These are phyloP conservation scores for Chaetoceros tenuissimus DNA, from an alignment of 108 stramenopile genomes.

Conservation along the genomic window DNA sequence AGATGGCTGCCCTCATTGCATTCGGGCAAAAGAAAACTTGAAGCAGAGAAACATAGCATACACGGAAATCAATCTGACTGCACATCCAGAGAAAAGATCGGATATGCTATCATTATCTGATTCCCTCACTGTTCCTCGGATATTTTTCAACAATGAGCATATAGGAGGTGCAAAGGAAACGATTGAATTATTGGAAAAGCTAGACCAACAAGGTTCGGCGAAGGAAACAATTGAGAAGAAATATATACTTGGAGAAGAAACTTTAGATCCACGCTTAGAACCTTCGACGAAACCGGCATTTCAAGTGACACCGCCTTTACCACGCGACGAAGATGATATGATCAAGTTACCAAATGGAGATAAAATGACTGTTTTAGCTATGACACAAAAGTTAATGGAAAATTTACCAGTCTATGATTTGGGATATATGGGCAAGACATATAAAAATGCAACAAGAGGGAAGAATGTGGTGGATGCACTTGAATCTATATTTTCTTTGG, in stretches of 20 bases:
- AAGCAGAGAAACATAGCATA: conserved; percentile 22
- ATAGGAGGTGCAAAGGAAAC: conserved; percentile 43
- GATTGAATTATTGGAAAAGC: conserved; percentile 16
- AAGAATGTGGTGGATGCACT: conserved; percentile 15
- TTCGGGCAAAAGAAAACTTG: conserved; percentile 21
- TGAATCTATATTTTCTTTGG: neutral
- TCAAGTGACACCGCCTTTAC: neutral
- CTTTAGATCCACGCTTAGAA: conserved; percentile 13
- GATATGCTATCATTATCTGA: conserved; percentile 34
- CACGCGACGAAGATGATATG: conserved; percentile 2
- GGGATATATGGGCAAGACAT: conserved; percentile 7
- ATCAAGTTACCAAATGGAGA: conserved; percentile 24
- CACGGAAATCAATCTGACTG: conserved; percentile 22
- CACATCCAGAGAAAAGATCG: conserved; percentile 18
- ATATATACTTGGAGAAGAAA: conserved; percentile 8
- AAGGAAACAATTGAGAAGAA: neutral
- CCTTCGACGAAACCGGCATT: neutral
- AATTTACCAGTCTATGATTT: conserved; percentile 20
- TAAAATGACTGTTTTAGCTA: conserved; percentile 20
- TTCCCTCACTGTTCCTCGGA: conserved; percentile 31
- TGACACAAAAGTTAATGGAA: conserved; percentile 23
- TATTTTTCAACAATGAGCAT: conserved; percentile 35
- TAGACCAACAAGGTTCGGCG: conserved; percentile 30
- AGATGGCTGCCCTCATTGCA: conserved; percentile 30
- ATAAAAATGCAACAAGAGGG: conserved; percentile 29